Conservation (phyloP, 2,329 filamentous ascomycete species). For the Nothophaeocryptopus gaeumannii region DNA sequence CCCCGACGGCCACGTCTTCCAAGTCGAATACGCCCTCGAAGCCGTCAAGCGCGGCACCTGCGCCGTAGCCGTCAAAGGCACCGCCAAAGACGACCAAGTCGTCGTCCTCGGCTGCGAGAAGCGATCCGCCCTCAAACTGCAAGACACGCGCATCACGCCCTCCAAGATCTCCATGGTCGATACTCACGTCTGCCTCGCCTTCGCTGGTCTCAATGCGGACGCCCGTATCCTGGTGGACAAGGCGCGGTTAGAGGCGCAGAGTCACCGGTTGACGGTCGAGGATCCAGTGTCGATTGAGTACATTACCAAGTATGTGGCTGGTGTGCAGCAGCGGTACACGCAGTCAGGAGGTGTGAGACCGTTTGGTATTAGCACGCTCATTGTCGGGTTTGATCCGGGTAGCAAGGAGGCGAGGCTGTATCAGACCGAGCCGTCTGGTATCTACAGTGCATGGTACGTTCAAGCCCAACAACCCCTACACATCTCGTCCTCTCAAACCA, state of each 20-base stretch:
- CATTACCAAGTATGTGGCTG: conserved; percentile 97
- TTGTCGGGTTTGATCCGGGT: conserved; percentile 96
- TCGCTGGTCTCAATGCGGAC: conserved; percentile 95
- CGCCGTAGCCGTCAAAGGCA: conserved; percentile 94
- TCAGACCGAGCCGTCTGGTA: conserved; percentile 98
- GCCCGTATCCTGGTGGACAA: conserved; percentile 98
- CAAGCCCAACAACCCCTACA: not conserved
- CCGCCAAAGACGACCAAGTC: conserved; percentile 58
- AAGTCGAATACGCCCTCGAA: conserved; percentile 98
- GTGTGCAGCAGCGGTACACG: conserved; percentile 97
- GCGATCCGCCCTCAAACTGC: conserved; percentile 97
- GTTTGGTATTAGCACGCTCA: conserved; percentile 97
- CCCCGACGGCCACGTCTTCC: conserved; percentile 98
- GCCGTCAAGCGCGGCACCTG: conserved; percentile 99
- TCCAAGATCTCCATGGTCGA: conserved; percentile 98
- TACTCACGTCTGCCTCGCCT: conserved; percentile 92
- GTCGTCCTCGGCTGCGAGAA: conserved; percentile 98
- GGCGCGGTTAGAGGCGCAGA: conserved; percentile 94
- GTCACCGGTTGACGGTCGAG: conserved; percentile 93
- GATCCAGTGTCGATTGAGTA: conserved; percentile 98
- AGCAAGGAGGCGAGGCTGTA: conserved; percentile 87
- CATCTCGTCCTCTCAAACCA: not conserved
- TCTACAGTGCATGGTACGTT: conserved; percentile 93
- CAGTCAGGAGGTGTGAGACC: conserved; percentile 97
- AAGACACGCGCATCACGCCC: conserved; percentile 97